Conservation (phyloP, 1,284 basidiomycete genomes). For the Tylopilus sp. region DNA sequence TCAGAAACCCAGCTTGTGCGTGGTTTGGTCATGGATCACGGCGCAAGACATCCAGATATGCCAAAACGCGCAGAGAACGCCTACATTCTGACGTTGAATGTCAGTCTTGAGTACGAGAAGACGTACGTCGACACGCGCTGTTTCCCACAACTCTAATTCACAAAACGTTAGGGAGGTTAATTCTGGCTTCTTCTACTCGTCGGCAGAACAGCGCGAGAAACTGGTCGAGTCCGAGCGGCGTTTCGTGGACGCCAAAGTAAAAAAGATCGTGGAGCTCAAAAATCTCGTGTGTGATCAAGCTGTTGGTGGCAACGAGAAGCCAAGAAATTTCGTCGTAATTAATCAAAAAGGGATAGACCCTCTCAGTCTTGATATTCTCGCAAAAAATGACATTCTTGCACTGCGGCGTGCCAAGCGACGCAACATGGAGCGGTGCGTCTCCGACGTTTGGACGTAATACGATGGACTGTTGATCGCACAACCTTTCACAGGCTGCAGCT, state of each 20-base stretch:
- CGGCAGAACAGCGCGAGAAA: slow-evolving; percentile 97
- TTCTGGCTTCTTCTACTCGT: slow-evolving; percentile 99
- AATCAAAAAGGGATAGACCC: slow-evolving; percentile 99
- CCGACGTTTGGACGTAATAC: slow-evolving; percentile 26
- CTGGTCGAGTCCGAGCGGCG: slow-evolving; percentile 95
- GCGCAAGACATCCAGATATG: slow-evolving; percentile 98
- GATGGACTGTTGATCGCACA: slow-evolving; percentile 15
- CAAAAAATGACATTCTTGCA: slow-evolving; percentile 95
- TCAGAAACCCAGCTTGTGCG: slow-evolving; percentile 97
- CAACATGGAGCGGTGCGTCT: slow-evolving; percentile 86
- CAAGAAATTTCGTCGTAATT: slow-evolving; percentile 90
- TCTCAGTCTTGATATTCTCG: slow-evolving; percentile 91
- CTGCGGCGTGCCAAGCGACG: slow-evolving; percentile 93
- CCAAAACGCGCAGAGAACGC: slow-evolving; percentile 97
- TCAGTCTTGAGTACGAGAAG: slow-evolving; percentile 98
- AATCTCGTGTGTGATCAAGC: slow-evolving; percentile 92
- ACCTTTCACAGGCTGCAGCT: slow-evolving; percentile 68
- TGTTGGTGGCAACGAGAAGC: slow-evolving; percentile 72
- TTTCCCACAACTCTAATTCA: slow-evolving; percentile 22
- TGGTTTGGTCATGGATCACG: slow-evolving; percentile 93
- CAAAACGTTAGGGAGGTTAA: slow-evolving; percentile 81
- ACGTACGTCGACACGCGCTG: slow-evolving; percentile 60
- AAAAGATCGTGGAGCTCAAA: slow-evolving; percentile 97
- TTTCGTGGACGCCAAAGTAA: slow-evolving; percentile 91
- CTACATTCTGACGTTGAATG: slow-evolving; percentile 93